These are phyloP conservation scores for Agrocybe pediades DNA, from an alignment of 768 basidiomycete genomes.

Conservation along the genomic window DNA sequence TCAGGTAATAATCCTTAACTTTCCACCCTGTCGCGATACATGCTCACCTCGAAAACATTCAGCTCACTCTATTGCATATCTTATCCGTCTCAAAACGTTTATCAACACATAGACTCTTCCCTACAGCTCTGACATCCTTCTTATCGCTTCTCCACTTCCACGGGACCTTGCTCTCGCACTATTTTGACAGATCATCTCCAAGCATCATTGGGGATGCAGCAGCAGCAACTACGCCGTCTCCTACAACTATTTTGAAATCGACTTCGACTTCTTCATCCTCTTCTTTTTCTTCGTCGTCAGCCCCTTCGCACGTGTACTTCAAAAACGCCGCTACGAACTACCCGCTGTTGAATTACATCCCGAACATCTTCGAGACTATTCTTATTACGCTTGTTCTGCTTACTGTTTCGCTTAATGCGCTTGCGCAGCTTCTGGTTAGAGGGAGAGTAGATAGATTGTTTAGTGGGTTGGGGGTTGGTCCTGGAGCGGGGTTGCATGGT, in stretches of 20 bases:
- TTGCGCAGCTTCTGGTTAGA: slow-evolving; percentile 68
- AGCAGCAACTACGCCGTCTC: too few relatives aligned
- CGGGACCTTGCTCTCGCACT: slow-evolving; percentile 49
- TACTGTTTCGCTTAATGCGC: slow-evolving; percentile 58
- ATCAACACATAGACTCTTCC: slow-evolving; percentile 69
- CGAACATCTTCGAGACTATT: slow-evolving; percentile 69
- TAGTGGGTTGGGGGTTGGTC: slow-evolving; percentile 48
- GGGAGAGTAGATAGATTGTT: slow-evolving; percentile 61
- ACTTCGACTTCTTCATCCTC: too few relatives aligned
- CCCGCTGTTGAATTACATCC: slow-evolving; percentile 74
- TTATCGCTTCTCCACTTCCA: slow-evolving; percentile 71
- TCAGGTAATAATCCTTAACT: slow-evolving; percentile 45
- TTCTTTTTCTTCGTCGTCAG: too few relatives aligned
- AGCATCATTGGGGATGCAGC: too few relatives aligned
- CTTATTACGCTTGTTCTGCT: slow-evolving; percentile 59
- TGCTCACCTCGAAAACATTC: slow-evolving; percentile 1
- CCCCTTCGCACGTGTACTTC: slow-evolving; percentile 2
- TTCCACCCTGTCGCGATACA: neutral
- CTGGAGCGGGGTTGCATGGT: slow-evolving; percentile 29
- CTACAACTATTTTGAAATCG: too few relatives aligned
- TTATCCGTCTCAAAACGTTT: slow-evolving; percentile 65
- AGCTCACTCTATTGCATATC: slow-evolving; percentile 67
- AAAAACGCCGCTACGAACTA: slow-evolving; percentile 34
- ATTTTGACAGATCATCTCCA: slow-evolving; percentile 15
- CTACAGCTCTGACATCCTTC: slow-evolving; percentile 63